Conservation (phyloP, 2,329 filamentous ascomycete genomes). For the Hymenoscyphus salicellus region DNA sequence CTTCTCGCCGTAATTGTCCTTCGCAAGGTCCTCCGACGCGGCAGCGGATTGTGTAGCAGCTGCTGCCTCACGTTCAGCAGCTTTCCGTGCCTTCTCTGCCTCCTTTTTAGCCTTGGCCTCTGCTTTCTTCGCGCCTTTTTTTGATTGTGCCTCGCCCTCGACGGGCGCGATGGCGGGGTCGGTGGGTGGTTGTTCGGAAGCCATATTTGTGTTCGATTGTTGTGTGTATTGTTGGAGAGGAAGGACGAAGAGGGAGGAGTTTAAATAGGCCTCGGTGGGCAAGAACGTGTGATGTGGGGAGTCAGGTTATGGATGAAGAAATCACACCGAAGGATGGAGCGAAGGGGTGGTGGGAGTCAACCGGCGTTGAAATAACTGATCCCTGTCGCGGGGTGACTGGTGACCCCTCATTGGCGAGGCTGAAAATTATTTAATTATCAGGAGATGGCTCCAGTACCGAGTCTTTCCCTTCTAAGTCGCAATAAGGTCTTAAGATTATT, state of each 20-base stretch:
- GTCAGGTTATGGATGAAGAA: conserved; percentile 5
- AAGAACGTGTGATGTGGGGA: conserved; percentile 3
- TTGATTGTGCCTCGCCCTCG: conserved; percentile 46
- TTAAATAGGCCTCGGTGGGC: neutral
- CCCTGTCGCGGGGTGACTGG: neutral
- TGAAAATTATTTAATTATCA: neutral
- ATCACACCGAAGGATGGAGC: neutral
- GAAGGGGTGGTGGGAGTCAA: conserved; percentile 5
- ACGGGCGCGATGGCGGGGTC: conserved; percentile 12
- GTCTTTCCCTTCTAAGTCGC: no score
- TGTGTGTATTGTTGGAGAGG: neutral
- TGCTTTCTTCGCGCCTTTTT: conserved; percentile 82
- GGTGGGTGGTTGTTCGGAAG: conserved; percentile 20
- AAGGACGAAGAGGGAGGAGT: neutral
- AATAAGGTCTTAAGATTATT: no score
- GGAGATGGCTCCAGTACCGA: neutral
- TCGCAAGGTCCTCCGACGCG: conserved; percentile 62
- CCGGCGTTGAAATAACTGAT: neutral
- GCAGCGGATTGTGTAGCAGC: conserved; percentile 64
- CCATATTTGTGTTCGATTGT: conserved; percentile 14
- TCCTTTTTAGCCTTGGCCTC: conserved; percentile 86
- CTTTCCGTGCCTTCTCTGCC: conserved; percentile 69
- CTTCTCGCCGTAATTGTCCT: conserved; percentile 76
- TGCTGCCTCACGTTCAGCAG: conserved; percentile 72
- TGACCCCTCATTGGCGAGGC: neutral